These are phyloP conservation scores for Dianthus caryophyllus DNA, from an alignment of 148 eudicot genomes.

Conservation along the genomic window DNA sequence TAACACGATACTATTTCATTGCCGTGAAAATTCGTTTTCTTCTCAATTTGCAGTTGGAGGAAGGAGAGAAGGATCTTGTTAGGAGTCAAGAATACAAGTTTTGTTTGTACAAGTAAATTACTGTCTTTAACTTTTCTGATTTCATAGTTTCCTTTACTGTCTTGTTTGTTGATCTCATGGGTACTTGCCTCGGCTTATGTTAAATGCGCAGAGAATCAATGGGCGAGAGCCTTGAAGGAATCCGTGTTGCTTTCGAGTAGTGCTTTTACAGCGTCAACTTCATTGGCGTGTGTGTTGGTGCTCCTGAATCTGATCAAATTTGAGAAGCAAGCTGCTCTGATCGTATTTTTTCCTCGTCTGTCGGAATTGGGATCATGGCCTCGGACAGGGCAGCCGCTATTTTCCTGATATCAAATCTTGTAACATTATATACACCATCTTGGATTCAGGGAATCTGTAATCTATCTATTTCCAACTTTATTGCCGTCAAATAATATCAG, in stretches of 20 bases:
- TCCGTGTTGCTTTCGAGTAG: slow-evolving; percentile 45
- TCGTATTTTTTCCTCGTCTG: background rate
- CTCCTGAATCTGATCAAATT: background rate
- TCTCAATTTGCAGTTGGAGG: slow-evolving; percentile 57
- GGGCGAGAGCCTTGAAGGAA: slow-evolving; percentile 63
- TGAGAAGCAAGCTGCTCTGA: background rate
- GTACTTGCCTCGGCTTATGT: background rate
- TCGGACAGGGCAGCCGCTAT: background rate
- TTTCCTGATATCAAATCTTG: background rate
- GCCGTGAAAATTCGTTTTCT: background rate
- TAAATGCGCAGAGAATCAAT: slow-evolving; percentile 45
- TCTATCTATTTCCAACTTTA: background rate
- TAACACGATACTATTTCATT: background rate
- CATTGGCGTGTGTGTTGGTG: background rate
- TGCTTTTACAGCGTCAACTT: slow-evolving; percentile 1
- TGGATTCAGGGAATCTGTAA: background rate
- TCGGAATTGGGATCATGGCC: background rate
- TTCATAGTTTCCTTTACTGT: background rate
- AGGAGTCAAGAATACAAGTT: slow-evolving; percentile 88
- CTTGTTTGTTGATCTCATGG: background rate
- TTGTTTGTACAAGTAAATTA: slow-evolving; percentile 72
- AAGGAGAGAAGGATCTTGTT: slow-evolving; percentile 74
- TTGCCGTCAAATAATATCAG: background rate
- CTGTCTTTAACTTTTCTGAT: background rate
- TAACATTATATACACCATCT: background rate